Evolutionary conservation across 768 basidiomycete species (phyloP), one percentile per base, ranked within the genome.

Genomic region (Albatrellus ellisii): DNA sequence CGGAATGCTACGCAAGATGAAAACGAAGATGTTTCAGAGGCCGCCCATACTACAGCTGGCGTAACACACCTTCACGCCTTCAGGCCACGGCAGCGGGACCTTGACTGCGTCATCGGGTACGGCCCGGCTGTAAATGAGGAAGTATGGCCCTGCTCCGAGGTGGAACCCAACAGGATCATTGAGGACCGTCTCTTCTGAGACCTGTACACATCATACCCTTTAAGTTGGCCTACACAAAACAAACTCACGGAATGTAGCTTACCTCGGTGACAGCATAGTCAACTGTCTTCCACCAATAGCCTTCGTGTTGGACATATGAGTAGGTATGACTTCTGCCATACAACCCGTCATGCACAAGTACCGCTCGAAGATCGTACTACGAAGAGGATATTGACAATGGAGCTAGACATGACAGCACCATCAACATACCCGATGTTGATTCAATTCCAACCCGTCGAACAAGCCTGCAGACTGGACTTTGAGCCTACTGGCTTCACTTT

Each of bases 311-410:
- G 10, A 85, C 74, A 48, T 87, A 90, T 5, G 81, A 80, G 55
- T 86, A 85, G 7, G 84, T 62, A 51, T 86, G 80, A 43, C 72
- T 83, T 35, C 87, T 66, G 7, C 86, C 86, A 31, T 75, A 79
- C 25, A 85, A 59, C 4, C 86, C 86, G 9, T 81, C 83, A 49
- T 87, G 81, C 35, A 85, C 65, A 28, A 88, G 66, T 4, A 87
- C 85, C 6, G 72, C 78, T 2, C 83, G 79, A 18, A 90, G 71
- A 48, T 87, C 83, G 52, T 88, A 90, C 84, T 88, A 9, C n/a
- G 24, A 5, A 33, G 12, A 20, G 20, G 27, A 10, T 15, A 29
- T 35, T 15, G 36, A 32, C 22, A 11, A 17, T 9, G 24, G 12
- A 34, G 17, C n/a, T 8, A 2, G 21, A 4, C 14, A 37, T 10